Percentiles rank a stretch among this genome's conserved stretches.
phyloP scores from a whole-genome alignment of 306 rosid genomes.

The Leucaena leucocephala region DNA sequence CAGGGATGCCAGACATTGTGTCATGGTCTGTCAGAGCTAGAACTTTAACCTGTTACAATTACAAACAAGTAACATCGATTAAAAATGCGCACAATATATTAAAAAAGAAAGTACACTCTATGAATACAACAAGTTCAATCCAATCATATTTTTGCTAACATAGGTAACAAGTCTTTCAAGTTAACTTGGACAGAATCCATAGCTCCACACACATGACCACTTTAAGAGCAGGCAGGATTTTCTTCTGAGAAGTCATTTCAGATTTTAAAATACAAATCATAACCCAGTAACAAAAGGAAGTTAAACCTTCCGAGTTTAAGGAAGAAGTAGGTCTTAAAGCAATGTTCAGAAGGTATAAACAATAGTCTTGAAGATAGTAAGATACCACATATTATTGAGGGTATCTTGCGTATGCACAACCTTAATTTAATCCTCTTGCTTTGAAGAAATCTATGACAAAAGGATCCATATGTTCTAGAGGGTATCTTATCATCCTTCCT shows the following conservation, averaged over 20 bases:
- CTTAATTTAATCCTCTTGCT: background rate
- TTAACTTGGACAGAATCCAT: conserved; percentile 20
- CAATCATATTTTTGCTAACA: conserved; percentile 18
- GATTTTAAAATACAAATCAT: background rate
- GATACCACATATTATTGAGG: background rate
- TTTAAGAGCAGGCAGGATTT: background rate
- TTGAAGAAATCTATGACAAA: background rate
- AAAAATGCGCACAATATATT: conserved; percentile 31
- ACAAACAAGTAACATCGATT: conserved; percentile 53
- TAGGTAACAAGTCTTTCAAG: background rate
- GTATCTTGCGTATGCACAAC: background rate
- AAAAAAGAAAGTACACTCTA: background rate
- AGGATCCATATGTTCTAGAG: background rate
- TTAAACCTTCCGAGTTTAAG: background rate
- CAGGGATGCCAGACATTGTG: conserved; percentile 69
- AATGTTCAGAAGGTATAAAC: background rate
- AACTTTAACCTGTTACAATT: conserved; percentile 70
- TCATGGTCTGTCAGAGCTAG: conserved; percentile 91
- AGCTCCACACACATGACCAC: background rate
- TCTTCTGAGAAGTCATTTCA: background rate
- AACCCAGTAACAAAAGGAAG: background rate
- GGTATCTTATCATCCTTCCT: background rate
- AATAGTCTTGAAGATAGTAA: background rate
- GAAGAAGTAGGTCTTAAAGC: background rate
- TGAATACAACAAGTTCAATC: background rate